Conservation (phyloP, 495 filamentous ascomycete genomes). For the Penicillium riverlandense region DNA sequence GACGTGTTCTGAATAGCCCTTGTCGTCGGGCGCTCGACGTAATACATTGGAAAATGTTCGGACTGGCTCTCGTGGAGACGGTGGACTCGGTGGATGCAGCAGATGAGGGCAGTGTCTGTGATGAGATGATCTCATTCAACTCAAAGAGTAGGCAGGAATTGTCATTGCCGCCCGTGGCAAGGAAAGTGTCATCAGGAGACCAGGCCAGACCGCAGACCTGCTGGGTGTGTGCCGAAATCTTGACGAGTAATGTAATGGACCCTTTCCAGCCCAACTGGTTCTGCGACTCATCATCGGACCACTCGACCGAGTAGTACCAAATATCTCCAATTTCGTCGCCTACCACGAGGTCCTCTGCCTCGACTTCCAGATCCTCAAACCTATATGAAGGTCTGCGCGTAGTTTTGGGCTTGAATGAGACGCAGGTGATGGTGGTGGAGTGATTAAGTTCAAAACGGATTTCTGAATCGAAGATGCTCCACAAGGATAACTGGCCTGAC, state of each 20-base stretch:
- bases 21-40: constrained; percentile 6
- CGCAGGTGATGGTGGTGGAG: constrained; percentile 63
- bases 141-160: constrained; percentile 83
- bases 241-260: constrained; percentile 66
- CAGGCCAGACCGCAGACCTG: constrained; percentile 91
- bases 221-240: constrained; percentile 73
- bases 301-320: constrained; percentile 87
- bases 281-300: constrained; percentile 47
- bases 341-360: constrained; percentile 72
- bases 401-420: constrained; percentile 57
- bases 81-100: constrained; percentile 1
- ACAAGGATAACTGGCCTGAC: constrained; percentile 55
- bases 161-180: constrained; percentile 90
- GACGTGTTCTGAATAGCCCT: constrained; percentile 13
- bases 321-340: constrained; percentile 83
- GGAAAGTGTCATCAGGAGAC: constrained; percentile 67
- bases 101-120: constrained; percentile 4
- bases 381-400: constrained; percentile 33
- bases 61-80: too few relatives aligned
- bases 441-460: constrained; percentile 71
- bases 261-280: constrained; percentile 63
- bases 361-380: constrained; percentile 21
- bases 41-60: constrained; percentile 12
- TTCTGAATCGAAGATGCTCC: constrained; percentile 50
- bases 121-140: constrained; percentile 48